These are phyloP conservation scores for Aschersonia sp. DNA, from an alignment of 2,329 filamentous ascomycete species.

Conservation along the genomic window DNA sequence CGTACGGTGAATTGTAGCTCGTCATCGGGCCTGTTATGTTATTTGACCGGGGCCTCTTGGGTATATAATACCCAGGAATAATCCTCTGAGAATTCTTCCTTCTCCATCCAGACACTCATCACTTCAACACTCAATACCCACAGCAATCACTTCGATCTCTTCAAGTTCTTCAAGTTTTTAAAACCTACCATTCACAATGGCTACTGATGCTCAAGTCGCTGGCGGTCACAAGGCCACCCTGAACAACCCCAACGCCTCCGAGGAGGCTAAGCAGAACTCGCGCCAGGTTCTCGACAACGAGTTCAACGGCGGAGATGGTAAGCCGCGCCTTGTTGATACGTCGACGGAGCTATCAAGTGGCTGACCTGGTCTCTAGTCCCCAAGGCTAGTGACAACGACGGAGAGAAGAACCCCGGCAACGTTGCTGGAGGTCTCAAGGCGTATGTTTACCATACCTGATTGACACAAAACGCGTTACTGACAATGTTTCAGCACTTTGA, in stretches of 20 bases:
- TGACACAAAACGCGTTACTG: neutral
- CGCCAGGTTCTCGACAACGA: slow-evolving; percentile 34
- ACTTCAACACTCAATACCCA: too few relatives aligned
- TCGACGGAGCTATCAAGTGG: neutral
- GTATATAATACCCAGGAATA: neutral
- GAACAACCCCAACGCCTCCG: slow-evolving; percentile 39
- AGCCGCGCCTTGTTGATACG: neutral
- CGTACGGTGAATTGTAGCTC: neutral
- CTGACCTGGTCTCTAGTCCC: slow-evolving; percentile 9
- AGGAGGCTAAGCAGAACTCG: slow-evolving; percentile 41
- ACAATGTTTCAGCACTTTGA: slow-evolving; percentile 24
- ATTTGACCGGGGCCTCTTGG: too few relatives aligned
- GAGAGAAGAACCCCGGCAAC: slow-evolving; percentile 37
- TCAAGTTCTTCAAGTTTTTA: too few relatives aligned
- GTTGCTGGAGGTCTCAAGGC: slow-evolving; percentile 36
- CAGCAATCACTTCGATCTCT: too few relatives aligned
- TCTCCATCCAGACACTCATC: neutral
- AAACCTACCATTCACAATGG: slow-evolving; percentile 19
- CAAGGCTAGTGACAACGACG: slow-evolving; percentile 14
- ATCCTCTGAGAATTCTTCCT: neutral
- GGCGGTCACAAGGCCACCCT: slow-evolving; percentile 45
- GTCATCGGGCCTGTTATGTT: neutral
- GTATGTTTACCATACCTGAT: slow-evolving; percentile 19
- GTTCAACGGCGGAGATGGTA: slow-evolving; percentile 26
- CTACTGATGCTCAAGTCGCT: slow-evolving; percentile 32